Base-by-base conservation (phyloP, 2,329 filamentous ascomycete genomes). In the Ilyonectria mors-panacis region DNA sequence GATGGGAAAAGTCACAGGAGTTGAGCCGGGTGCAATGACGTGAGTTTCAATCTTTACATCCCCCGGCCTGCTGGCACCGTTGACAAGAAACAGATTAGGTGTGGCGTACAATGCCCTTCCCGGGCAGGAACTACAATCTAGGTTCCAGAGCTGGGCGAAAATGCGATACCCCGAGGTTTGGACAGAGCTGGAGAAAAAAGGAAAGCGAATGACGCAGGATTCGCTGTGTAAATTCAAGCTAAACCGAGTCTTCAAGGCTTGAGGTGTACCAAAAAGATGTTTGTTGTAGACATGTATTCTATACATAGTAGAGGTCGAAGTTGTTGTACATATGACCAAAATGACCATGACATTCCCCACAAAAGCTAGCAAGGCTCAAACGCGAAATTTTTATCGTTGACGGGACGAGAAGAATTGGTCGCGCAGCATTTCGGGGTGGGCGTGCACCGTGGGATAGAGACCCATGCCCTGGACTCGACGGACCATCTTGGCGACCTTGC, bases 401-500 rank as follows among this genome's bases (percentile, higher is more conserved):
- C 39, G 39, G 57, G 68, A 4, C 70, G 66, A 15, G 66, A 76
- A 82, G 74, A 81, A 81, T 21, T 79, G 69, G 13, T 81, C 74
- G 65, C 85, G 84, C 71, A 97, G 80, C 64, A 97, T 85, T 80
- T 97, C 93, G 4, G 96, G 96, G 83, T 99, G 96, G 72, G 86
- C 85, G 84, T 99, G 93, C 62, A 97, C 92, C 79, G 92, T 97
- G 26, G 96, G 96, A 87, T 98, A 94, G 67, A 98, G 85, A 17
- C 96, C 96, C 78, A 98, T 87, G 1, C 95, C 96, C 75, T 98
- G 92, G 21, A 93, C 92, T 74, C 96, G 89, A 72, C 96, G 87
- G 75, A 99, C 93, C 59, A 97, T 95, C 85, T 97, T 98, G 69
- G 95, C 93, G 78, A 99, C 90, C 83, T 92, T 94, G 73, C 96